A percentile compares a stretch with the other conserved stretches of the same genome.
These are phyloP conservation scores for Spatholobus suberectus DNA, from an alignment of 306 rosid genomes.

Conservation along the genomic window DNA sequence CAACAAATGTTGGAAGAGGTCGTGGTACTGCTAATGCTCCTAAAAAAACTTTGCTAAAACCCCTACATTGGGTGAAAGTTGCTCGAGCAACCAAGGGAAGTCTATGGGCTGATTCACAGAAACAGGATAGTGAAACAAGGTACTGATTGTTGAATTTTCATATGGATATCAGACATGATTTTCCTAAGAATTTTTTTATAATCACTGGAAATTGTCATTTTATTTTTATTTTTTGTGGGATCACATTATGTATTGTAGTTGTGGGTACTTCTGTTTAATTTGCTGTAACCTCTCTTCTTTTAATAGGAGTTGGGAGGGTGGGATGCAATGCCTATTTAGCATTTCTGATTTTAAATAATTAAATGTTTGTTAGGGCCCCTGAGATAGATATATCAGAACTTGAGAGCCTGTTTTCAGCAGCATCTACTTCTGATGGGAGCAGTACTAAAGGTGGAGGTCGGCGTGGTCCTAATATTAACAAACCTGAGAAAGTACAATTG, in stretches of 20 bases:
- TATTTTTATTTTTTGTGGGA: background rate
- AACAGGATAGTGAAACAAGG: conserved; percentile 85
- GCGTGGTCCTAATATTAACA: conserved; percentile 87
- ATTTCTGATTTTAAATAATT: conserved; percentile 45
- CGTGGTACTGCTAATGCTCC: conserved; percentile 66
- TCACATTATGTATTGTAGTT: conserved; percentile 20
- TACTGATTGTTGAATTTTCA: conserved; percentile 44
- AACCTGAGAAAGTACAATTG: conserved; percentile 95
- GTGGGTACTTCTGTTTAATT: conserved; percentile 23
- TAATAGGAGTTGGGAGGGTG: conserved; percentile 28
- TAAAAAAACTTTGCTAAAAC: conserved; percentile 77
- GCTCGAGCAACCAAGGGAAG: conserved; percentile 91
- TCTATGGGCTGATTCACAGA: conserved; percentile 92
- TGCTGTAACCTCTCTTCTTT: conserved; percentile 14
- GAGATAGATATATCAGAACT: conserved; percentile 98
- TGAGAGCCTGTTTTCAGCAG: conserved; percentile 93
- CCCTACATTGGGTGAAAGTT: conserved; percentile 96
- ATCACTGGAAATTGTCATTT: conserved; percentile 5
- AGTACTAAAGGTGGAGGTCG: conserved; percentile 73
- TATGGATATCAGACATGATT: conserved; percentile 5
- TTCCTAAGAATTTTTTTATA: background rate
- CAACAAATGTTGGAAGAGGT: conserved; percentile 68
- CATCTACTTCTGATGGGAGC: conserved; percentile 78
- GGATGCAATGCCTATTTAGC: conserved; percentile 30
- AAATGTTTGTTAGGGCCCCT: conserved; percentile 75